These are phyloP conservation scores for Xylaria grammica DNA, from an alignment of 495 filamentous ascomycete genomes.

Conservation along the genomic window DNA sequence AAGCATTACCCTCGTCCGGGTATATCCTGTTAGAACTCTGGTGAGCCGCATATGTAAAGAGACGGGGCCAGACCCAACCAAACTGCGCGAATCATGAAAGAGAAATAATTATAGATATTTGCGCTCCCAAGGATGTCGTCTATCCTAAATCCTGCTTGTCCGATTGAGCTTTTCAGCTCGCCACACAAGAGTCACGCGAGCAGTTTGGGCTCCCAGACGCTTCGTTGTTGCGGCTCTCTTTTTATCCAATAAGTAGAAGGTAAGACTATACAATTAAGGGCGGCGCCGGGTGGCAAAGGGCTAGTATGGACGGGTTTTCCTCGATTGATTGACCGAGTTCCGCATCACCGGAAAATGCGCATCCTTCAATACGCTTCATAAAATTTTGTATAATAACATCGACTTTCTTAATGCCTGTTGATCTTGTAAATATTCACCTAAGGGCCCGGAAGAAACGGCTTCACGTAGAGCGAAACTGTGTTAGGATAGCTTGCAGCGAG, in stretches of 20 bases:
- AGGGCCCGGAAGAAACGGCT: slow-evolving; percentile 3
- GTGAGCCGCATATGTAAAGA: slow-evolving; percentile 7
- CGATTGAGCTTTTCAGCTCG: not conserved
- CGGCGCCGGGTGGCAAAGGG: slow-evolving; percentile 17
- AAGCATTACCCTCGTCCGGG: not conserved
- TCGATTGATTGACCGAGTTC: slow-evolving; percentile 12
- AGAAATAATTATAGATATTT: not conserved
- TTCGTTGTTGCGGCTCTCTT: slow-evolving; percentile 2
- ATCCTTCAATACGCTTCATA: not conserved
- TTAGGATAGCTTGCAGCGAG: not conserved
- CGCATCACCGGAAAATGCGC: not conserved
- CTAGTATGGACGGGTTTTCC: not conserved
- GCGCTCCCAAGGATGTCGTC: not conserved
- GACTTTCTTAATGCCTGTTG: not conserved
- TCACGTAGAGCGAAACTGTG: slow-evolving; percentile 3
- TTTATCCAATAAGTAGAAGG: not conserved
- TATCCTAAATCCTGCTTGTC: not conserved
- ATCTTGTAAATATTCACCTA: slow-evolving; percentile 15
- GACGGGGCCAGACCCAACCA: not conserved
- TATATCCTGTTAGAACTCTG: not conserved
- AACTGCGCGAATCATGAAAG: slow-evolving; percentile 3
- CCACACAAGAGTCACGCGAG: slow-evolving; percentile 12
- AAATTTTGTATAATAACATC: not conserved
- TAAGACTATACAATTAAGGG: slow-evolving; percentile 5
- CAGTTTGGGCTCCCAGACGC: not conserved